A percentile compares a stretch with the other conserved stretches of the same genome.
These are phyloP conservation scores for Cyclostephanos tholiformis DNA, from an alignment of 108 stramenopile species.

Conservation along the genomic window DNA sequence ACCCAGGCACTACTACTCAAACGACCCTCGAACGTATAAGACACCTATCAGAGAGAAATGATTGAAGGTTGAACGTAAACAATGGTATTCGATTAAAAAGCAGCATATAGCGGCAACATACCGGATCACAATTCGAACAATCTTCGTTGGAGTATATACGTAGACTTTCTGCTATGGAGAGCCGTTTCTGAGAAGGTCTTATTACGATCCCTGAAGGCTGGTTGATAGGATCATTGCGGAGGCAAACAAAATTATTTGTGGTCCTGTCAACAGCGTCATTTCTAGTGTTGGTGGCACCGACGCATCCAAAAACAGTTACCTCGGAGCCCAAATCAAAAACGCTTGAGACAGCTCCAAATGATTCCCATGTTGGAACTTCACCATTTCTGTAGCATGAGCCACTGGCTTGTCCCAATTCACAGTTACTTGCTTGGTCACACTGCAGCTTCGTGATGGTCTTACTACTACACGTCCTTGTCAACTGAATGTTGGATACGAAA, in stretches of 20 bases:
- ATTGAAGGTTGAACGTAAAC: background rate
- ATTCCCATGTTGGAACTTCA: slow-evolving; percentile 7
- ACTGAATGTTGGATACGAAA: slow-evolving; percentile 21
- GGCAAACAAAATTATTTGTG: background rate
- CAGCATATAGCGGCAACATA: background rate
- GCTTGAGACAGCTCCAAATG: background rate
- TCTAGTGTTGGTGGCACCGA: too few species aligned
- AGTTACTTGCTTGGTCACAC: slow-evolving; percentile 37
- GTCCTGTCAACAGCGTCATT: background rate
- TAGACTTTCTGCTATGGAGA: slow-evolving; percentile 9
- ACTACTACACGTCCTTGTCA: slow-evolving; percentile 15
- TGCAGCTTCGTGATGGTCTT: slow-evolving; percentile 16
- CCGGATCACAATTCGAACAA: slow-evolving; percentile 15
- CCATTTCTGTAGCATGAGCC: slow-evolving; percentile 28
- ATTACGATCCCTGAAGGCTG: background rate
- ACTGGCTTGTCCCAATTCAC: slow-evolving; percentile 18
- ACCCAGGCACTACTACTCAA: slow-evolving; percentile 51
- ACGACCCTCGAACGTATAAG: slow-evolving; percentile 51
- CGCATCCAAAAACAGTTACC: slow-evolving; percentile 16
- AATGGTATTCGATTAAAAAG: background rate
- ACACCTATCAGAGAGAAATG: slow-evolving; percentile 51
- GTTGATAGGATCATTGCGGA: background rate
- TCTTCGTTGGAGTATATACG: slow-evolving; percentile 6
- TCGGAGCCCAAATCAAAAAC: background rate
- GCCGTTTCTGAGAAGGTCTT: slow-evolving; percentile 5